These are phyloP conservation scores for Chrysophaeum taylorii DNA, from an alignment of 352 stramenopile species.

Conservation along the genomic window DNA sequence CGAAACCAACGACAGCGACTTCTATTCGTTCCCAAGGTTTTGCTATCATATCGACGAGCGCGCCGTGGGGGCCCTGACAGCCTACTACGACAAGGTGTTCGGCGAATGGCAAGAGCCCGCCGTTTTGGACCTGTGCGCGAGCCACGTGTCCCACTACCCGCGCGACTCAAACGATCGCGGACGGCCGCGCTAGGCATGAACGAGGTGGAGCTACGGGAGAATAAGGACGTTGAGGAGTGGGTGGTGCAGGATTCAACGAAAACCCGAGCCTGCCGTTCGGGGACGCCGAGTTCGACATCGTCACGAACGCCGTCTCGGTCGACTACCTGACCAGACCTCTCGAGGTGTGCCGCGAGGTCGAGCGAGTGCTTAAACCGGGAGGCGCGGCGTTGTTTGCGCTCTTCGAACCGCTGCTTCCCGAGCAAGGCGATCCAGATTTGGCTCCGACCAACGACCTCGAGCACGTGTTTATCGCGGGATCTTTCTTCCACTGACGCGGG, in stretches of 20 bases:
- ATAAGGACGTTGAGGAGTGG: constrained; percentile 53
- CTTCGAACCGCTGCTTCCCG: constrained; percentile 59
- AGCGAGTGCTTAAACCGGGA: constrained; percentile 53
- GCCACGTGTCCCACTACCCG: constrained; percentile 63
- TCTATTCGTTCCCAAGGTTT: constrained; percentile 55
- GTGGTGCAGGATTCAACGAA: constrained; percentile 61
- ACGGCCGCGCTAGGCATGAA: constrained; percentile 64
- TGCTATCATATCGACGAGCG: constrained; percentile 65
- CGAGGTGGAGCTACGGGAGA: constrained; percentile 62
- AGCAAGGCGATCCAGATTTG: constrained; percentile 61
- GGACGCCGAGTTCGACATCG: constrained; percentile 55
- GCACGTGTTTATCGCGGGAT: constrained; percentile 65
- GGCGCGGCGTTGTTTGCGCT: constrained; percentile 57
- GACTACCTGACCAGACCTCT: constrained; percentile 62
- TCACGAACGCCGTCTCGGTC: constrained; percentile 63
- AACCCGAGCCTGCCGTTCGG: constrained; percentile 56
- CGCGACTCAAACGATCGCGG: no score
- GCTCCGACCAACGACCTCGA: constrained; percentile 66
- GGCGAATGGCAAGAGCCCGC: constrained; percentile 39
- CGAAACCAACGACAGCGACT: constrained; percentile 52
- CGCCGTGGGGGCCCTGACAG: constrained; percentile 53
- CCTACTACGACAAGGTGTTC: constrained; percentile 49
- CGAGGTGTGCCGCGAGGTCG: constrained; percentile 59
- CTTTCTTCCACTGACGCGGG: constrained; percentile 62
- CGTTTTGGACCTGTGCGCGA: constrained; percentile 62